Evolutionary conservation across 768 basidiomycete species (phyloP).

Genomic region (Multifurca ochricompacta): DNA sequence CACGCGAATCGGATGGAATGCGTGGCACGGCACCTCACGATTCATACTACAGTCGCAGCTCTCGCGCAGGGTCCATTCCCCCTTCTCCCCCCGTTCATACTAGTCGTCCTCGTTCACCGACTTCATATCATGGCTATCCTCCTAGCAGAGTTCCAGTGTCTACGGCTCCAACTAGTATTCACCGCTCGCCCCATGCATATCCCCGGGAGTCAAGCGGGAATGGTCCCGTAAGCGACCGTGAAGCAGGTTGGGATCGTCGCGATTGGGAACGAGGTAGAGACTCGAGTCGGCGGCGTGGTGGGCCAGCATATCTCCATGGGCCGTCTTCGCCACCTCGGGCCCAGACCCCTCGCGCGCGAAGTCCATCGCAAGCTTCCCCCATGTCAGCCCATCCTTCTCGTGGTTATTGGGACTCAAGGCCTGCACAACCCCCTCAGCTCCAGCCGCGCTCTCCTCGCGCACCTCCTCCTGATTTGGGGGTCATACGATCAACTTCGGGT

Average conservation of each 20-base stretch:
- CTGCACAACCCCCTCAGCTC: conserved; percentile 30
- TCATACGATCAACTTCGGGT: conserved; percentile 6
- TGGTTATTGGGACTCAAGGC: conserved; percentile 55
- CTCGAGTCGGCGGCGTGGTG: conserved; percentile 15
- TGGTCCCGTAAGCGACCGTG: conserved; percentile 42
- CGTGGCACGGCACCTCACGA: conserved; percentile 47
- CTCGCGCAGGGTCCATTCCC: conserved; percentile 49
- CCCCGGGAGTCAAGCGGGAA: conserved; percentile 41
- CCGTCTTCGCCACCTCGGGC: conserved; percentile 29
- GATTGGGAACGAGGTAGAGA: conserved; percentile 44
- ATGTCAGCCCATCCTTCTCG: conserved; percentile 42
- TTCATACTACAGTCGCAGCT: conserved; percentile 44
- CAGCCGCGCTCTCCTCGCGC: conserved; percentile 23
- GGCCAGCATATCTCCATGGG: conserved; percentile 28
- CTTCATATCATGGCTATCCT: conserved; percentile 43
- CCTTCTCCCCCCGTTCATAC: conserved; percentile 47
- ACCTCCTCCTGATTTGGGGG: conserved; percentile 1
- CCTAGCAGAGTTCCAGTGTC: conserved; percentile 43
- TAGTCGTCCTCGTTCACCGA: conserved; percentile 43
- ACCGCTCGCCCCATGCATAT: conserved; percentile 57
- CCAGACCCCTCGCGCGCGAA: conserved; percentile 38
- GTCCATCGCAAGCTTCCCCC: conserved; percentile 44
- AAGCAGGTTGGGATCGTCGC: conserved; percentile 55
- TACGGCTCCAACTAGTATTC: conserved; percentile 41
- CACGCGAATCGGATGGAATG: conserved; percentile 44